Base-by-base conservation (phyloP, 148 eudicot species). In the Rhododendron griersonianum region DNA sequence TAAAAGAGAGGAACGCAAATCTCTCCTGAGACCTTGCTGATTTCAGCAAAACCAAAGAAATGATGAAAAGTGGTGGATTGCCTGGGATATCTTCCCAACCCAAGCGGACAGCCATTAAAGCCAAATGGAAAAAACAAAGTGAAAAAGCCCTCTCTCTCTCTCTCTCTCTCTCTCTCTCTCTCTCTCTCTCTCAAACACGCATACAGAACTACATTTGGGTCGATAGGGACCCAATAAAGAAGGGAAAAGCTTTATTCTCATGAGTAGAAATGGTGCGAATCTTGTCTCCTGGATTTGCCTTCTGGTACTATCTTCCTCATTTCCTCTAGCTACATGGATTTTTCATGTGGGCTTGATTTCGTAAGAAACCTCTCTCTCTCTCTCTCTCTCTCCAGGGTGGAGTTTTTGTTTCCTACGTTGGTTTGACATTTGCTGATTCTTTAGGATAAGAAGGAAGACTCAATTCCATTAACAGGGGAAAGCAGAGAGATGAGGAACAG, bases 211-310 rank as follows among this genome's bases (percentile, higher is more conserved):
- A 85, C 35, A 19, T 25, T 53, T 28, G 65, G 28, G 51, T 0
- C 10, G 78, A 86, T 37, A 59, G 88, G 82, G 88, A 82, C 85
- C 85, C 85, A 82, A 86, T 75, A 76, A 61, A 82, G 74, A 76
- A 80, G 82, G 39, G 47, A 74, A 47, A 82, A 82, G 57, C 21
- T 33, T 41, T 10, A 75, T 37, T 11, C 47, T 6, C 76, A 30
- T 71, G 76, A 69, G 18, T 11, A 57, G 85, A 82, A 37, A 83
- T 82, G 75, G 83, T 28, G 81, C 44, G 75, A 86, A 86, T 82
- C 85, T 75, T 82, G 82, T 59, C 81, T 78, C 21, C 45, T 23
- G 41, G 59, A 30, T 25, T 84, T 75, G 5, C 67, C 65, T 83
- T 67, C 61, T 84, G 61, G 37, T 23, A 21, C 11, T 19, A 51